Evolutionary conservation across 2,329 filamentous ascomycete species (phyloP), one percentile per base, ranked within the genome.

Genomic region (Sclerotinia spermophila): DNA sequence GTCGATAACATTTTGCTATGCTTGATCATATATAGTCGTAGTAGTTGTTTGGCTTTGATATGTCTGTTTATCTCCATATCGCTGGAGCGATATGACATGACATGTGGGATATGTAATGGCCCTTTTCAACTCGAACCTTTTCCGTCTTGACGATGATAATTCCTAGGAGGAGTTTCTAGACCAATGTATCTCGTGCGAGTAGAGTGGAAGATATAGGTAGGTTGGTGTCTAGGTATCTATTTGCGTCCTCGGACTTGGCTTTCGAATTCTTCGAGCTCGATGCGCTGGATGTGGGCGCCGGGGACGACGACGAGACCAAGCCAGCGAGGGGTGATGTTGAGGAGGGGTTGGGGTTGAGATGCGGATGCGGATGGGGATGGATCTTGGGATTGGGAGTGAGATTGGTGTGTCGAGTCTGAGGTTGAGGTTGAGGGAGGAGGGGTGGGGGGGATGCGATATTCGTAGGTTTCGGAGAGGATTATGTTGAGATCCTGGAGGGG

Each of bases 221-320:
- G 3, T 3, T 35, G 55, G 3, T 3, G 35, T 40, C 19, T 35
- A 48, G 13, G 40, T n/a, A n/a, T n/a, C n/a, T n/a, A 19, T 53
- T 61, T 69, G 10, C 51, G 44, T 3, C 69, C 70, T 42, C 68
- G 73, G 61, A 77, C 68, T 72, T 80, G 79, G 72, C 87, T 89
- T 2, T 81, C 81, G 78, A 90, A 90, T 74, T 95, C 90, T 79
- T 98, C 94, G 61, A 96, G 84, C 80, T 97, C 94, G 77, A 99
- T 93, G 83, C 91, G 95, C 71, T 86, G 89, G 75, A 99, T 92
- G 79, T 97, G 89, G 75, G 91, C 84, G 0, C 95, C 94, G 0
- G 96, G 96, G 5, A 99, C 88, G 35, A 97, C 94, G 3, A 99
- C 89, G 38, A 98, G 82, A 0, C 96, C 96, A 33, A 99, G 87